These are phyloP conservation scores for Candida pseudoglaebosa DNA, from an alignment of 805 yeast species.

Conservation along the genomic window DNA sequence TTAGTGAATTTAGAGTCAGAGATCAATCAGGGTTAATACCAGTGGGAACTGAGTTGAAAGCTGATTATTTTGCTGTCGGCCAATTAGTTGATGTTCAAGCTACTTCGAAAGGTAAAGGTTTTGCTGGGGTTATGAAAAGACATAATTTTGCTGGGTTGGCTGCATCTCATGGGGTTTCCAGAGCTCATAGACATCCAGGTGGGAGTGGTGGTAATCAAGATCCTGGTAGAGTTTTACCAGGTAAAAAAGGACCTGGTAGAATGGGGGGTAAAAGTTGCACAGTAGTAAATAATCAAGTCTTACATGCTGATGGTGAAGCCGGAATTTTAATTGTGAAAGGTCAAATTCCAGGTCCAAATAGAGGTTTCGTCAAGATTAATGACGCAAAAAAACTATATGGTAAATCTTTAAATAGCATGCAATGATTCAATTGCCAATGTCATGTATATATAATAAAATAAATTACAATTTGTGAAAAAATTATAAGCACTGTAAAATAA, in stretches of 20 bases:
- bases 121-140: conserved; percentile 97
- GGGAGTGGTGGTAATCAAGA: conserved; percentile 94
- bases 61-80: conserved; percentile 81
- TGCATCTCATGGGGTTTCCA: conserved; percentile 94
- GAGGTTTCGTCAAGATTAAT: conserved; percentile 65
- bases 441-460: conserved; percentile 4
- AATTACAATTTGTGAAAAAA: no score
- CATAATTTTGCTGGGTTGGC: conserved; percentile 83
- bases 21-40: conserved; percentile 63
- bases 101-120: conserved; percentile 89
- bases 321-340: conserved; percentile 87
- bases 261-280: conserved; percentile 82
- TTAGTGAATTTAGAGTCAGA: conserved; percentile 78
- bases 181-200: conserved; percentile 93
- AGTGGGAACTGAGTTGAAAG: conserved; percentile 71
- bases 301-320: conserved; percentile 75
- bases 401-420: conserved; percentile 22
- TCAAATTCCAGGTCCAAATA: conserved; percentile 85
- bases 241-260: conserved; percentile 97
- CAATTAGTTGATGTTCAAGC: conserved; percentile 81
- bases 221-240: conserved; percentile 95
- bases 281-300: conserved; percentile 67
- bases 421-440: neutral
- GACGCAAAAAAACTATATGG: conserved; percentile 67
- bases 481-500: no score